These are phyloP conservation scores for Elsinoe ampelina DNA, from an alignment of 2,329 filamentous ascomycete genomes.

Conservation along the genomic window DNA sequence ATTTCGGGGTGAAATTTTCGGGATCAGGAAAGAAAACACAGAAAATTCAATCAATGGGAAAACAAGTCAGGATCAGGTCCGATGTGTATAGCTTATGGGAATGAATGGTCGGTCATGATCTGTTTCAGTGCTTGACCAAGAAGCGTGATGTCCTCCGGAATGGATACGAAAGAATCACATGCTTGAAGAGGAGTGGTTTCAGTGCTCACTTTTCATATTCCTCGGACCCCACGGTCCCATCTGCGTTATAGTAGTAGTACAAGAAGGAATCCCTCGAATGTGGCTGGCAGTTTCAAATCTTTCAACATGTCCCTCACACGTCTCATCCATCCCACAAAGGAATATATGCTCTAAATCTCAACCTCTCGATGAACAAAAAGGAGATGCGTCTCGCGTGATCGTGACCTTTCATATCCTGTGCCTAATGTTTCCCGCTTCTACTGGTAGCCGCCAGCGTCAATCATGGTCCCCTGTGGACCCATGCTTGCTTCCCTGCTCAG, in stretches of 20 bases:
- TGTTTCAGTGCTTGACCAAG: background rate
- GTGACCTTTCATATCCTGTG: slow-evolving; percentile 2
- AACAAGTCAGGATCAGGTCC: background rate
- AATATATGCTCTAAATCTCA: background rate
- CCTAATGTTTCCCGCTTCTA: slow-evolving; percentile 8
- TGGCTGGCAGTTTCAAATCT: background rate
- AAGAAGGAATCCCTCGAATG: slow-evolving; percentile 5
- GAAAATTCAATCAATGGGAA: background rate
- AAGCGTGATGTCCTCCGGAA: background rate
- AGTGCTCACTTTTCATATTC: background rate
- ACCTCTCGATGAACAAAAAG: background rate
- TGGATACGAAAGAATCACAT: background rate
- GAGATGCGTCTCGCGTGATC: slow-evolving; percentile 9
- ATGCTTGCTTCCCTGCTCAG: slow-evolving; percentile 29
- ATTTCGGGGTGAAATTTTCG: background rate
- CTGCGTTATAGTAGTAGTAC: slow-evolving; percentile 5
- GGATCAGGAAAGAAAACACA: no score
- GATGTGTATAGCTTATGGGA: background rate
- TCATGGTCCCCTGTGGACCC: slow-evolving; percentile 34
- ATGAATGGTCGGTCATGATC: background rate
- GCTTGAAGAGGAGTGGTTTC: background rate
- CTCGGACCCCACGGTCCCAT: background rate
- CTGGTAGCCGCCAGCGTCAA: slow-evolving; percentile 37
- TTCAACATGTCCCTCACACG: background rate
- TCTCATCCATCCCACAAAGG: background rate